Conservation (phyloP, 1,284 basidiomycete species). For the Ceratobasidium sp. region DNA sequence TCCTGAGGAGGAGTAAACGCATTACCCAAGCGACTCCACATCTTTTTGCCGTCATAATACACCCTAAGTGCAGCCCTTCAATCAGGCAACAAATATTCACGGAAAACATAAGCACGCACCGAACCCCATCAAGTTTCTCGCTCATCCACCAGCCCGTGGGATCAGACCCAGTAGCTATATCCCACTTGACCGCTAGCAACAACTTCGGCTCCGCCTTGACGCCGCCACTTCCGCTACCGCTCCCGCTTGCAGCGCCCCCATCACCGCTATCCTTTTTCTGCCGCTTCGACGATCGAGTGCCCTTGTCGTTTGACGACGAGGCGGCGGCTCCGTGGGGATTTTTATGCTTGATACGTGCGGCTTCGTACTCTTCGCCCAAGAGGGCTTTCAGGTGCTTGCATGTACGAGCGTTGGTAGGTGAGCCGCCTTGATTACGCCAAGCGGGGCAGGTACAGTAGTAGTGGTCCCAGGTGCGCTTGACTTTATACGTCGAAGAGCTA, state of each 20-base stretch:
- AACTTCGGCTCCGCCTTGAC: slow-evolving; percentile 59
- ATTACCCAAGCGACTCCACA: slow-evolving; percentile 72
- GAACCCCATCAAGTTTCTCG: slow-evolving; percentile 73
- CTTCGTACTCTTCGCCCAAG: slow-evolving; percentile 71
- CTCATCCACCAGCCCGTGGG: slow-evolving; percentile 77
- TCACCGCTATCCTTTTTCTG: slow-evolving; percentile 45
- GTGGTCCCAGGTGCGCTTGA: slow-evolving; percentile 67
- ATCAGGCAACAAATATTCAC: not conserved
- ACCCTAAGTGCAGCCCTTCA: slow-evolving; percentile 58
- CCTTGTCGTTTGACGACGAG: slow-evolving; percentile 51
- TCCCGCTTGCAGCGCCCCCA: slow-evolving; percentile 29
- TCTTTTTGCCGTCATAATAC: slow-evolving; percentile 70
- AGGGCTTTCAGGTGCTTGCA: slow-evolving; percentile 73
- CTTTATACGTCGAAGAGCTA: slow-evolving; percentile 65
- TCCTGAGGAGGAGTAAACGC: slow-evolving; percentile 71
- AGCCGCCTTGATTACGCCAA: slow-evolving; percentile 64
- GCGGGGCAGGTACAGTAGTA: slow-evolving; percentile 62
- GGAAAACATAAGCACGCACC: slow-evolving; percentile 56
- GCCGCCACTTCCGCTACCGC: slow-evolving; percentile 52
- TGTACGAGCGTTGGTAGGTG: slow-evolving; percentile 67
- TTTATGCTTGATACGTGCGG: slow-evolving; percentile 62
- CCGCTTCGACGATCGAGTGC: slow-evolving; percentile 46
- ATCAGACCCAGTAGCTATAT: slow-evolving; percentile 67
- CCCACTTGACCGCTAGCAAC: slow-evolving; percentile 73
- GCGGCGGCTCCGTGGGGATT: slow-evolving; percentile 61